Conservation (phyloP, 768 basidiomycete species). For the Rhodotorula toruloides region DNA sequence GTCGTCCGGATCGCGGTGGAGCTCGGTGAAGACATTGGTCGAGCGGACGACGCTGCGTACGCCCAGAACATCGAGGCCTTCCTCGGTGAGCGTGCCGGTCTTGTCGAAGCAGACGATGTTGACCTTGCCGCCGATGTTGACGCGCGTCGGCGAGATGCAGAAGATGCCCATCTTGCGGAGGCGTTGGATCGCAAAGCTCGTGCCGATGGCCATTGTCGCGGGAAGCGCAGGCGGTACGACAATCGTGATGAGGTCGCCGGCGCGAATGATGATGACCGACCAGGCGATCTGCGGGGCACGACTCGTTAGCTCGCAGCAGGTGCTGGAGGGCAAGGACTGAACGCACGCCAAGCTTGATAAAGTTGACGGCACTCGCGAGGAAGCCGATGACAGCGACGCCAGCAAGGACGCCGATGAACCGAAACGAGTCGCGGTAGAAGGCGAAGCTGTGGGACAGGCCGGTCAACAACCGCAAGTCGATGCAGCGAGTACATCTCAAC, state of each 20-base stretch:
- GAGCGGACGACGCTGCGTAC: constrained; percentile 76
- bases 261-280: constrained; percentile 85
- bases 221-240: constrained; percentile 97
- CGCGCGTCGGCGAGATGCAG: constrained; percentile 91
- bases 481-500: neutral
- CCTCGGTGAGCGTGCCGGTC: constrained; percentile 96
- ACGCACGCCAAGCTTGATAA: constrained; percentile 78
- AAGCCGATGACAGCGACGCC: constrained; percentile 90
- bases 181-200: constrained; percentile 84
- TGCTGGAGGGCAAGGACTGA: neutral
- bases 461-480: neutral
- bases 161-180: constrained; percentile 82
- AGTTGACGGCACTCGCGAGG: constrained; percentile 83
- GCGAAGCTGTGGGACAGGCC: constrained; percentile 58
- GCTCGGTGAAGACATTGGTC: constrained; percentile 73
- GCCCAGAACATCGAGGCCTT: constrained; percentile 93
- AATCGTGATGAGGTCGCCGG: constrained; percentile 89
- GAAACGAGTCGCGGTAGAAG: constrained; percentile 71
- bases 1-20: constrained; percentile 78
- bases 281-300: constrained; percentile 61
- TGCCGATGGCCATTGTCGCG: constrained; percentile 93
- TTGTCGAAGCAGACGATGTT: constrained; percentile 99
- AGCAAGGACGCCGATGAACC: constrained; percentile 82
- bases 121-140: constrained; percentile 92
- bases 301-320: constrained; percentile 11